Evolutionary conservation across 2,329 filamentous ascomycete genomes (phyloP).

Genomic region (Bimuria novae-zelandiae): DNA sequence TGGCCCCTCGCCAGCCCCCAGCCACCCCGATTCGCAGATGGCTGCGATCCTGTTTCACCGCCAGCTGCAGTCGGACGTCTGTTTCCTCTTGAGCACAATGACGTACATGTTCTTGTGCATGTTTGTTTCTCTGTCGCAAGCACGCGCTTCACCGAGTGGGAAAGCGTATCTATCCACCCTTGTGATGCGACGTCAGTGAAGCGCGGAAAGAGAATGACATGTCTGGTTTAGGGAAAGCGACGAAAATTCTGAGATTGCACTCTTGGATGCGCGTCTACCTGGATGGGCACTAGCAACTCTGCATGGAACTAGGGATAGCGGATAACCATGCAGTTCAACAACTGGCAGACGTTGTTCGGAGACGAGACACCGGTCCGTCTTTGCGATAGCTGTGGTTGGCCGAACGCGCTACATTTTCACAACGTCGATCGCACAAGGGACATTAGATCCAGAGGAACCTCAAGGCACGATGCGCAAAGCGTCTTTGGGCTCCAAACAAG

Average conservation of each 20-base stretch:
- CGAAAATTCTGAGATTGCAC: slow-evolving; percentile 28
- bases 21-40: slow-evolving; percentile 6
- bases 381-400: too few species aligned
- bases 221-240: slow-evolving; percentile 12
- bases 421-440: too few species aligned
- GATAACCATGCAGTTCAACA: too few species aligned
- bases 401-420: too few species aligned
- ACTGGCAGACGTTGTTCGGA: too few species aligned
- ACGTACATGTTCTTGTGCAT: too few species aligned
- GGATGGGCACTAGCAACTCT: not conserved
- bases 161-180: slow-evolving; percentile 1
- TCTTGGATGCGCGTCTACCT: not conserved
- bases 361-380: too few species aligned
- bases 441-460: too few species aligned
- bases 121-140: too few species aligned
- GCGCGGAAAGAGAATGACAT: slow-evolving; percentile 8
- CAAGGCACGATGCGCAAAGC: too few species aligned
- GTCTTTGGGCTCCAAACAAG: too few species aligned
- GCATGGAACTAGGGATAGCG: not conserved
- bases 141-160: too few species aligned
- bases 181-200: slow-evolving; percentile 21
- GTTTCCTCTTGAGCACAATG: slow-evolving; percentile 17
- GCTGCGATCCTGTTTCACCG: not conserved
- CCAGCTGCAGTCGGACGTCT: not conserved
- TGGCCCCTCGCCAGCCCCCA: slow-evolving; percentile 2